Evolutionary conservation across 2,329 filamentous ascomycete species (phyloP).

Genomic region (Colletotrichum spaethianum): DNA sequence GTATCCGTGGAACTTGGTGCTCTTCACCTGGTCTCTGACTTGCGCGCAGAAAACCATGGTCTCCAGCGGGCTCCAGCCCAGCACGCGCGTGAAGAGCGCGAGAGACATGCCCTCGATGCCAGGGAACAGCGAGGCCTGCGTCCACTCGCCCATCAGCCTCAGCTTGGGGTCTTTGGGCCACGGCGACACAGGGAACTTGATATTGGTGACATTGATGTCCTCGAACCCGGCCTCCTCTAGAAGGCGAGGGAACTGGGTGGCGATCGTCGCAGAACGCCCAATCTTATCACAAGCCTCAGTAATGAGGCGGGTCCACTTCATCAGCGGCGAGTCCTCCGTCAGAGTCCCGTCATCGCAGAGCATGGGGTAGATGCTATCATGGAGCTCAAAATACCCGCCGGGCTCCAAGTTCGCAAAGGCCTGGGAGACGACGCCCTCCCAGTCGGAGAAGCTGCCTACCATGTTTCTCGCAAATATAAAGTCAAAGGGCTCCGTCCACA

Average conservation of each 20-base stretch:
- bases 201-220: slow-evolving; percentile 46
- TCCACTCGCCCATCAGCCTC: slow-evolving; percentile 53
- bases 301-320: slow-evolving; percentile 61
- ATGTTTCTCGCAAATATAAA: slow-evolving; percentile 38
- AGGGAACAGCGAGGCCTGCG: slow-evolving; percentile 42
- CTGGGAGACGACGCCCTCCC: slow-evolving; percentile 50
- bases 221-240: slow-evolving; percentile 48
- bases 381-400: slow-evolving; percentile 63
- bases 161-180: slow-evolving; percentile 60
- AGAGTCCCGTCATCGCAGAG: slow-evolving; percentile 49
- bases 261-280: slow-evolving; percentile 34
- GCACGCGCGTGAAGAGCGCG: slow-evolving; percentile 45
- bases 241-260: slow-evolving; percentile 40
- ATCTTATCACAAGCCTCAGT: slow-evolving; percentile 43
- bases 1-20: slow-evolving; percentile 48
- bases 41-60: slow-evolving; percentile 45
- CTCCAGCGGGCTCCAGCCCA: slow-evolving; percentile 44
- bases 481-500: slow-evolving; percentile 41
- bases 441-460: slow-evolving; percentile 39
- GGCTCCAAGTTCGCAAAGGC: slow-evolving; percentile 53
- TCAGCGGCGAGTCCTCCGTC: slow-evolving; percentile 41
- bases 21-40: slow-evolving; percentile 46
- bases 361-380: slow-evolving; percentile 49
- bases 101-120: slow-evolving; percentile 44
- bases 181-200: slow-evolving; percentile 54